Evolutionary conservation across 495 filamentous ascomycete species (phyloP).

Genomic region (Xylaria flabelliformis): DNA sequence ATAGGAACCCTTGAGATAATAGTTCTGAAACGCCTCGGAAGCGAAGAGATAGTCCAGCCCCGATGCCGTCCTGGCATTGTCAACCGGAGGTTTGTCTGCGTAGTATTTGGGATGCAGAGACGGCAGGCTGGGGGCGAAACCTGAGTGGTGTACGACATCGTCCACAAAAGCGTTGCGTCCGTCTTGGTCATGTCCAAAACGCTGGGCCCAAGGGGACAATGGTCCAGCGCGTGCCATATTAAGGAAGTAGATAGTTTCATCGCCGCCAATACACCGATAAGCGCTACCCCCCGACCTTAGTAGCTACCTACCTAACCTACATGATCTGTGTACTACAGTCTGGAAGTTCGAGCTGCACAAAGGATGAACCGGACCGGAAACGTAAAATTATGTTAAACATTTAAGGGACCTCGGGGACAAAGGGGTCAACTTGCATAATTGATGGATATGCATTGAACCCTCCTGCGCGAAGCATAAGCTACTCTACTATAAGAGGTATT

Average conservation of each 20-base stretch:
- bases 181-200: not conserved
- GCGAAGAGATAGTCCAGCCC: not conserved
- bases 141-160: not conserved
- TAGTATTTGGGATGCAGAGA: conserved; percentile 3
- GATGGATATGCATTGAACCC: not conserved
- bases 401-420: not conserved
- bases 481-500: not conserved
- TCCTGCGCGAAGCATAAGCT: not conserved
- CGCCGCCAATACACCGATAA: not conserved
- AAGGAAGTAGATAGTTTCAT: not conserved
- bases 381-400: not conserved
- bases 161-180: not conserved
- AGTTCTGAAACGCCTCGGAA: not conserved
- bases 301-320: too few species aligned
- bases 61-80: not conserved
- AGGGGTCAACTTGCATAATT: not conserved
- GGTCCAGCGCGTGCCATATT: not conserved
- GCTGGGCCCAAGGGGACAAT: conserved; percentile 19
- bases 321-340: not conserved
- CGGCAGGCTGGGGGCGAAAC: not conserved
- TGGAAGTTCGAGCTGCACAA: not conserved
- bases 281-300: too few species aligned
- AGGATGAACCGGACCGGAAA: not conserved
- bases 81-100: not conserved
- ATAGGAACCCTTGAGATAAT: not conserved